Percentiles rank a stretch among this genome's conserved stretches.
These are phyloP conservation scores for Aspergillus leporis DNA, from an alignment of 495 filamentous ascomycete genomes.

Conservation along the genomic window DNA sequence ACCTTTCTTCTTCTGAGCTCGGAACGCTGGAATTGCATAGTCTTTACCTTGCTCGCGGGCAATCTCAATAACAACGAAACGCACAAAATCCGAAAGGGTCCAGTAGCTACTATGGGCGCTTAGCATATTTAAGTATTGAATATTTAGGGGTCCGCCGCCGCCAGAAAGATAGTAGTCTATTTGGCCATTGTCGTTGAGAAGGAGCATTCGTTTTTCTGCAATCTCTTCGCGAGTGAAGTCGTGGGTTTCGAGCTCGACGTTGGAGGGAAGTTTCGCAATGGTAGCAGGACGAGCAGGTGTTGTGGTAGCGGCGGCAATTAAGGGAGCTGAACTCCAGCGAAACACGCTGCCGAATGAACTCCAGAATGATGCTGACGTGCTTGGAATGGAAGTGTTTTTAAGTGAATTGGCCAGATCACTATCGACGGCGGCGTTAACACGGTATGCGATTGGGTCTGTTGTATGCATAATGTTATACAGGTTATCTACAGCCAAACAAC, in stretches of 20 bases:
- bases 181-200: constrained; percentile 95
- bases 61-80: constrained; percentile 84
- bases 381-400: constrained; percentile 76
- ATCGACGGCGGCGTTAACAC: constrained; percentile 88
- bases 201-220: constrained; percentile 81
- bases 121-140: constrained; percentile 96
- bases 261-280: constrained; percentile 73
- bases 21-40: constrained; percentile 65
- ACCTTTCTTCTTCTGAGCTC: constrained; percentile 70
- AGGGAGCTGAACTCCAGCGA: constrained; percentile 44
- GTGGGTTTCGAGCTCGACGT: constrained; percentile 91
- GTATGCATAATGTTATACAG: constrained; percentile 88
- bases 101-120: constrained; percentile 97
- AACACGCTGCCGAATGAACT: constrained; percentile 66
- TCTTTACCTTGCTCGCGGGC: constrained; percentile 71
- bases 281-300: constrained; percentile 39
- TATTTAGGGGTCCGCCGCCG: constrained; percentile 79
- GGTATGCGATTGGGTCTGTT: constrained; percentile 79
- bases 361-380: constrained; percentile 64
- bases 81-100: constrained; percentile 79
- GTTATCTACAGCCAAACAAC: constrained; percentile 92
- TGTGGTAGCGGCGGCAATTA: constrained; percentile 17
- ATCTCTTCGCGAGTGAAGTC: constrained; percentile 92
- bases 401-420: constrained; percentile 72
- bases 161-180: constrained; percentile 85